Conservation (phyloP, 305 asterid species). For the Solanum chacoense region DNA sequence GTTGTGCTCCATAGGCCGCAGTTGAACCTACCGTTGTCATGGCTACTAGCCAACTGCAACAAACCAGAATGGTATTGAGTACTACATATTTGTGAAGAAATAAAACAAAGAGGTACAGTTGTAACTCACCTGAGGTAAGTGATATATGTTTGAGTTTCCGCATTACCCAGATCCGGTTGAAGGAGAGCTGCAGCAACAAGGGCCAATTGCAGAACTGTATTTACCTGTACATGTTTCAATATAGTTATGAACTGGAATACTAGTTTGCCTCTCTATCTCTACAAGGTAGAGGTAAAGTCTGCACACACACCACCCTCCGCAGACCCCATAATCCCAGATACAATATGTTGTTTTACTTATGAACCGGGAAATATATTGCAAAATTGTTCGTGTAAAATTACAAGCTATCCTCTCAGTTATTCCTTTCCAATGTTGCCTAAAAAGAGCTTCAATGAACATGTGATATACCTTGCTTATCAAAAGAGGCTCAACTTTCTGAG, state of each 20-base stretch:
- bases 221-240: conserved; percentile 33
- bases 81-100: neutral
- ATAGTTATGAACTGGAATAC: neutral
- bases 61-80: conserved; percentile 11
- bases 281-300: neutral
- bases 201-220: conserved; percentile 75
- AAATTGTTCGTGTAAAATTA: neutral
- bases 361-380: neutral
- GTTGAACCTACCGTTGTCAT: conserved; percentile 71
- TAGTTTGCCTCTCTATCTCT: neutral
- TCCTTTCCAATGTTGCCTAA: neutral
- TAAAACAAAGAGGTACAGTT: neutral
- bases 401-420: neutral
- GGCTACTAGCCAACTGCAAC: conserved; percentile 80
- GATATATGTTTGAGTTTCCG: conserved; percentile 51
- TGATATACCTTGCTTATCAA: conserved; percentile 72
- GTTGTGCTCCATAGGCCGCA: conserved; percentile 70
- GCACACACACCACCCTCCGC: neutral
- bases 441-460: neutral
- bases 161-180: conserved; percentile 79
- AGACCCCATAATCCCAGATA: neutral
- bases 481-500: conserved; percentile 76
- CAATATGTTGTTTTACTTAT: neutral
- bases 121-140: conserved; percentile 50
- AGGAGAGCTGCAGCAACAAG: conserved; percentile 84